Evolutionary conservation across 2,329 filamentous ascomycete genomes (phyloP).

Genomic region (Phyllosticta paracitricarpa): DNA sequence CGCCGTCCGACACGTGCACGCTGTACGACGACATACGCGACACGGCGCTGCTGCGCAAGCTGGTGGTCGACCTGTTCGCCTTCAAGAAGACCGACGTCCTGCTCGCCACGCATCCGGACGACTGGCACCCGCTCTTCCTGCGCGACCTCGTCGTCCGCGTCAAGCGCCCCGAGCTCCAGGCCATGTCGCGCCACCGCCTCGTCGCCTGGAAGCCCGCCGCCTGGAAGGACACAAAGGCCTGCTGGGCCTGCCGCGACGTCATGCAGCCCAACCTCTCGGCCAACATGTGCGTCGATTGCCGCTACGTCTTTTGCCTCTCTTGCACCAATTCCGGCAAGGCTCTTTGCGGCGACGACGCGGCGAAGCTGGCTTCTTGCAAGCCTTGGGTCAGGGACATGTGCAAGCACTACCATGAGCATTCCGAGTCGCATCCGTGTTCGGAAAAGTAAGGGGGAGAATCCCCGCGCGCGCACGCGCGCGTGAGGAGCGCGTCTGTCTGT

Average conservation of each 20-base stretch:
- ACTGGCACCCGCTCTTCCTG: constrained; percentile 39
- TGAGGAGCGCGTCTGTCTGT: neutral
- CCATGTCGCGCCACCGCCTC: constrained; percentile 32
- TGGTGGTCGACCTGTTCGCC: constrained; percentile 41
- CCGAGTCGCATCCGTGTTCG: constrained; percentile 25
- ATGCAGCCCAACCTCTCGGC: constrained; percentile 29
- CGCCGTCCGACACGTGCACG: constrained; percentile 38
- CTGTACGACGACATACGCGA: constrained; percentile 36
- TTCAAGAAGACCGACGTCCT: constrained; percentile 44
- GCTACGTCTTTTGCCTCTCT: constrained; percentile 29
- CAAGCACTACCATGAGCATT: constrained; percentile 29
- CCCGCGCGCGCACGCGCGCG: neutral
- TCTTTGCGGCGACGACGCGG: constrained; percentile 13
- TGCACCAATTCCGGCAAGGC: constrained; percentile 27
- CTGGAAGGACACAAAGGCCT: constrained; percentile 24
- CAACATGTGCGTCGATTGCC: constrained; percentile 32
- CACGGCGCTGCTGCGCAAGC: constrained; percentile 27
- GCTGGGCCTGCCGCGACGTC: constrained; percentile 29
- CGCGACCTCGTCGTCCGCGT: constrained; percentile 37
- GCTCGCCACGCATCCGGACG: constrained; percentile 35
- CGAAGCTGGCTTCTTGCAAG: constrained; percentile 24
- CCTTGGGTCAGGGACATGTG: constrained; percentile 28
- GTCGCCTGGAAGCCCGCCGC: constrained; percentile 27
- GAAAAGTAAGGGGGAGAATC: constrained; percentile 1
- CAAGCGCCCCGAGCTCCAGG: constrained; percentile 35